Evolutionary conservation across 2,329 filamentous ascomycete genomes (phyloP), one percentile per base, ranked within the genome.

Genomic region (Colletotrichum sp.): DNA sequence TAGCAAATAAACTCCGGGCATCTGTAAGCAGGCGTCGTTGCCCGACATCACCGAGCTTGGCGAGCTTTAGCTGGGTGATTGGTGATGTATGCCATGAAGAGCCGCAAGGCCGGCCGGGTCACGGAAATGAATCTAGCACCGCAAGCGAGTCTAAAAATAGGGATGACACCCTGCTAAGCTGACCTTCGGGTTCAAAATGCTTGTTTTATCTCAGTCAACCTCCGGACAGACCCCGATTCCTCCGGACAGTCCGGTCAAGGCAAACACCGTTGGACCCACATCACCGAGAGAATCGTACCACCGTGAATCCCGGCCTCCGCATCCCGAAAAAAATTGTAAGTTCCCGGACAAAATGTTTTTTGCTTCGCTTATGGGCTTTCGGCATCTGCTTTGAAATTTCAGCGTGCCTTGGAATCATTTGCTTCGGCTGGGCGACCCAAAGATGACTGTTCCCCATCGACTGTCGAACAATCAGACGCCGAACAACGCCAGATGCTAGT

Each of bases 221-320:
- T 62, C 28, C 28, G 26, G 12, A 16, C 59, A 62, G 30, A 62
- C 32, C 59, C 59, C 59, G 59, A 60, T 15, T 24, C 28, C 30
- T 32, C 59, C 59, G 30, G 59, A 15, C 26, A 62, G 59, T 1
- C 59, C 59, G 59, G 30, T n/a, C 6, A 22, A 3, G 13, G 30
- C 59, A 62, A 62, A 62, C 59, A 32, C 59, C 59, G 59, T n/a
- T 22, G 18, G 30, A 62, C 59, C 59, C 59, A 62, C 59, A 59
- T 59, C 26, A 62, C 59, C 59, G 59, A 32, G 32, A 32, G 9
- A 34, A 34, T 62, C 59, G 28, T 62, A 32, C 7, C 59, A 62
- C 30, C 28, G 32, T 32, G 8, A 62, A 62, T 62, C 18, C 59
- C 59, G 59, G 30, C 16, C n/a, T 62, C 10, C 30, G 28, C n/a